Evolutionary conservation across 768 basidiomycete species (phyloP).

Genomic region (Lactarius vividus): DNA sequence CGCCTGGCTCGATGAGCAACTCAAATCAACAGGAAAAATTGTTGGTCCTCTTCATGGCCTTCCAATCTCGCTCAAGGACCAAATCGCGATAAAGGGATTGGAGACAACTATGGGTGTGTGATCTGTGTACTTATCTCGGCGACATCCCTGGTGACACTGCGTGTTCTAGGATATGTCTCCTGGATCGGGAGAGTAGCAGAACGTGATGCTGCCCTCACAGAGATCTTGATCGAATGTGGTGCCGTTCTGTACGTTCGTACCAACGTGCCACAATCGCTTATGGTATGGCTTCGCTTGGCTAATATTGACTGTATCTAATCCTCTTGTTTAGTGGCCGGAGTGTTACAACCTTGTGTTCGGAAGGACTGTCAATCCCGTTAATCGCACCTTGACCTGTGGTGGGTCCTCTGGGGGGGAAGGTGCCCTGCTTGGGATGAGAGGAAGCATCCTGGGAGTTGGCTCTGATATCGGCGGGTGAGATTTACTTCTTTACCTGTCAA

Average conservation of each 20-base stretch:
- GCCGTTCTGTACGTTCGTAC: constrained; percentile 58
- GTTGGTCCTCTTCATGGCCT: constrained; percentile 48
- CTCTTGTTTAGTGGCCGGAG: constrained; percentile 60
- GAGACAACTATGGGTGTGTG: constrained; percentile 55
- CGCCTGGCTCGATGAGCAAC: constrained; percentile 41
- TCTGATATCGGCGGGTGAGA: constrained; percentile 76
- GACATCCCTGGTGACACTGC: not conserved
- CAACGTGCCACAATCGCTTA: constrained; percentile 55
- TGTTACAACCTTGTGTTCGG: constrained; percentile 79
- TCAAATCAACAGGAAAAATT: constrained; percentile 39
- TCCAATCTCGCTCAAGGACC: constrained; percentile 47
- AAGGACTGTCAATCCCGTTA: constrained; percentile 72
- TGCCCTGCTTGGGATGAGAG: constrained; percentile 60
- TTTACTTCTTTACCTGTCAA: constrained; percentile 10
- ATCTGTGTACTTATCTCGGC: constrained; percentile 21
- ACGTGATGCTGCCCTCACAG: constrained; percentile 49
- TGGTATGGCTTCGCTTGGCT: constrained; percentile 35
- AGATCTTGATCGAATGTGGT: constrained; percentile 52
- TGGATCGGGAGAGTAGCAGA: constrained; percentile 50
- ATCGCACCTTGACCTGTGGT: constrained; percentile 66
- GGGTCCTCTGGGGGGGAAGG: constrained; percentile 89
- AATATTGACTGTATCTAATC: constrained; percentile 1
- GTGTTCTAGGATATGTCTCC: constrained; percentile 47
- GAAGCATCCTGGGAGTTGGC: constrained; percentile 60
- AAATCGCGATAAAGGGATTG: constrained; percentile 56